phyloP scores from a whole-genome alignment of 2,329 filamentous ascomycete genomes.

The Trichoderma lentiforme region DNA sequence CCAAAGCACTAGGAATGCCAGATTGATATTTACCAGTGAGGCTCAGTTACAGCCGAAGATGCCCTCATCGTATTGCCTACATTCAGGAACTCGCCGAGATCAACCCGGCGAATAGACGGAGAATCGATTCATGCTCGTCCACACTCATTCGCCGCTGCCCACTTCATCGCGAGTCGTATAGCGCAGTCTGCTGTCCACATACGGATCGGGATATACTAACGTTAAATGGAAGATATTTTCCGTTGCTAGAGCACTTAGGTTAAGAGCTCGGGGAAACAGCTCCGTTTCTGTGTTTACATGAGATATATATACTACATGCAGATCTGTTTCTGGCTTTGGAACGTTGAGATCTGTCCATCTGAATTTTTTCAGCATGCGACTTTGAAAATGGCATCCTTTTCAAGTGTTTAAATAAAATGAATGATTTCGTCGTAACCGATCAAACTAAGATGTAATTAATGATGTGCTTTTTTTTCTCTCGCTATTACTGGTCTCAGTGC shows the following conservation, averaged over 20 bases:
- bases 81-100: not conserved
- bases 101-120: not conserved
- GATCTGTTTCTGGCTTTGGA: not conserved
- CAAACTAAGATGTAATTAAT: not conserved
- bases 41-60: not conserved
- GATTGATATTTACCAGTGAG: not conserved
- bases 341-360: not conserved
- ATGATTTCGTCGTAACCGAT: not conserved
- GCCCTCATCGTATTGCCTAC: not conserved
- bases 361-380: too few relatives aligned
- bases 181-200: not conserved
- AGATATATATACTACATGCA: not conserved
- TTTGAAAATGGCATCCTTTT: not conserved
- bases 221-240: not conserved
- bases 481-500: not conserved
- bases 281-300: not conserved
- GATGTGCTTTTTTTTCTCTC: not conserved
- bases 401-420: not conserved
- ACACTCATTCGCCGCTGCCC: not conserved
- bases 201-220: not conserved
- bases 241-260: not conserved
- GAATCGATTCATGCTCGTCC: not conserved
- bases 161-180: not conserved
- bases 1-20: not conserved
- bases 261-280: not conserved